Percentiles rank a stretch among this genome's conserved stretches.
phyloP scores from a whole-genome alignment of 306 rosid genomes.

The Lithocarpus polystachyus region DNA sequence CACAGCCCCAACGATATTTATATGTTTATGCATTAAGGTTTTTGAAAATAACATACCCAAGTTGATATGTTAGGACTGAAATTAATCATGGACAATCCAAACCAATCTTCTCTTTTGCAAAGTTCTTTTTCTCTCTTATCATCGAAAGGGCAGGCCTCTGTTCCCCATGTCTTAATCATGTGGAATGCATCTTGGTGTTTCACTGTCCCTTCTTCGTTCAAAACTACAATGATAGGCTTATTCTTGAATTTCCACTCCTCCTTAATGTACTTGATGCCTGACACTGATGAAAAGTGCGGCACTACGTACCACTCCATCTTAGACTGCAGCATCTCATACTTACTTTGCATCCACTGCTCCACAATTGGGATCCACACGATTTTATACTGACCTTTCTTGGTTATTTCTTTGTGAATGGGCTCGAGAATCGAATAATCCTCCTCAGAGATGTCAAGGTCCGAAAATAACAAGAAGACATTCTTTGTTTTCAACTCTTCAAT shows the following conservation, averaged over 20 bases:
- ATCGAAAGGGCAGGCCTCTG: slow-evolving; percentile 28
- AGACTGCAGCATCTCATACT: slow-evolving; percentile 19
- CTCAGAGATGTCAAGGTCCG: slow-evolving; percentile 27
- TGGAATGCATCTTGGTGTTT: slow-evolving; percentile 32
- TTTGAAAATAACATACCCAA: too few relatives aligned
- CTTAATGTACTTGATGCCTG: slow-evolving; percentile 28
- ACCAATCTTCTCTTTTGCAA: not conserved
- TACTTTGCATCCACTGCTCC: slow-evolving; percentile 23
- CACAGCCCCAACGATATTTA: too few relatives aligned
- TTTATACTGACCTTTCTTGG: not conserved
- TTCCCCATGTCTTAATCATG: slow-evolving; percentile 30
- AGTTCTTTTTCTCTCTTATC: not conserved
- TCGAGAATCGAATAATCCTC: slow-evolving; percentile 20
- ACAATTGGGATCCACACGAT: slow-evolving; percentile 44
- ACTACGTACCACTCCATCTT: slow-evolving; percentile 42
- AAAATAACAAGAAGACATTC: slow-evolving; percentile 26
- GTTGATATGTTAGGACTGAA: too few relatives aligned
- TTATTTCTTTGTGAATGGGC: slow-evolving; percentile 21
- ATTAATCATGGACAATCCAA: not conserved
- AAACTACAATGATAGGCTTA: slow-evolving; percentile 27
- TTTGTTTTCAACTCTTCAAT: not conserved
- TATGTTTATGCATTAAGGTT: too few relatives aligned
- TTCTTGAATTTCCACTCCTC: slow-evolving; percentile 32
- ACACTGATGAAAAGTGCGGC: not conserved
- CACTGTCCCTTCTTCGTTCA: slow-evolving; percentile 29